Evolutionary conservation across 192 early-diverging fungal species (phyloP), one percentile per base, ranked within the genome.

Genomic region (Entomortierella chlamydospora): DNA sequence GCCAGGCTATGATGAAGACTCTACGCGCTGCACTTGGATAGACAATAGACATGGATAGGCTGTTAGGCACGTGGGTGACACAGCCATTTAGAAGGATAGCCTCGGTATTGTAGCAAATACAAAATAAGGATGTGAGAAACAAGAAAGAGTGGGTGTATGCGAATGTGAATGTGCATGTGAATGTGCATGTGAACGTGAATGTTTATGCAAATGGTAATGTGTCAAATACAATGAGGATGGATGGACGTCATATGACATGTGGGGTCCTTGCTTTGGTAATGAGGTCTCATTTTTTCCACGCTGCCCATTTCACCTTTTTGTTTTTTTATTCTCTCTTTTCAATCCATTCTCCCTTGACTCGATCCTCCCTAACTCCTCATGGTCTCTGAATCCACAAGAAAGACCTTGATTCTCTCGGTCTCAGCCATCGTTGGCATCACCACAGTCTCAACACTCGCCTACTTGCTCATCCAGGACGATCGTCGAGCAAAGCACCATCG

Each of bases 381-480:
- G 76, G 76, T 79, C 76, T 70, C 76, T 41, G 61, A 34, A 23
- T 60, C 68, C 26, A 59, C 76, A 22, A 64, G 60, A 41, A 65
- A 79, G 63, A 65, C 68, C n/a, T 63, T 79, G 39, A 66, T 79
- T 56, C 26, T 79, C 50, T 51, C 76, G 7, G 68, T 58, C 28
- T 79, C 76, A 30, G 63, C 68, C 41, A 55, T 79, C 54, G 51
- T 79, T n/a, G 68, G 68, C n/a, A 56, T 79, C 39, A 66, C 68
- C 49, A 70, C 76, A 51, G 25, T 79, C 52, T 65, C 68, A 0
- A 55, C 76, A 15, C 34, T 79, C 2, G 76, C 76, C 37, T 70
- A 79, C 57, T 33, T 70, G 0, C 76, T 79, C 17, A 79, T 79
- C 52, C 76, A 79, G 43, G 76, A 79, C 68, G 76, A 79, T 49